Percentiles rank a stretch among this genome's conserved stretches.
phyloP scores from a whole-genome alignment of 2,329 filamentous ascomycete genomes.

The Colletotrichum cuscutae region DNA sequence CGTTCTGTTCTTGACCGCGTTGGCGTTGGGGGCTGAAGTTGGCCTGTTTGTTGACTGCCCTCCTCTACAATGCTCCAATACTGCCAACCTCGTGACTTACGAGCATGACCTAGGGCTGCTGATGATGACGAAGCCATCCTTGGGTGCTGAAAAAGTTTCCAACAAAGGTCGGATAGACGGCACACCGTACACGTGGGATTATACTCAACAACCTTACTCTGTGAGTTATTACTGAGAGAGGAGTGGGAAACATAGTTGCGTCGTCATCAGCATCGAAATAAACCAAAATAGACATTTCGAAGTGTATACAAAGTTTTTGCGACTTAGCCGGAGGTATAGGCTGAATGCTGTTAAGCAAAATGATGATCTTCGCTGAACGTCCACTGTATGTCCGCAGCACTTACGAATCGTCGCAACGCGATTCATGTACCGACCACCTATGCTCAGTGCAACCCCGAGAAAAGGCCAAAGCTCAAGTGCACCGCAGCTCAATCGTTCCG shows the following conservation, averaged over 20 bases:
- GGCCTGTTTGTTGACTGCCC: background rate
- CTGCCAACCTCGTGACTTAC: background rate
- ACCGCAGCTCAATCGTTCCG: background rate
- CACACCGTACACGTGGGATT: background rate
- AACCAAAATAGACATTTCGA: background rate
- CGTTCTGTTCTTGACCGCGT: background rate
- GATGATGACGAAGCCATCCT: constrained; percentile 1
- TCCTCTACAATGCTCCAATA: background rate
- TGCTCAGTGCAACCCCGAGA: background rate
- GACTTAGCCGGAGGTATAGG: background rate
- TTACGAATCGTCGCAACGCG: background rate
- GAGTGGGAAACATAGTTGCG: background rate
- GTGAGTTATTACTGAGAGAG: background rate
- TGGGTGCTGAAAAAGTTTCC: background rate
- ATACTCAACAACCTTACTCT: background rate
- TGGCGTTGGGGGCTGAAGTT: background rate
- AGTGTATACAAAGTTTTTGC: no score
- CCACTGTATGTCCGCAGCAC: background rate
- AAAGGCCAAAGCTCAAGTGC: background rate
- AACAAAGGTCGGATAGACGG: background rate
- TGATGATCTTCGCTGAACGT: constrained; percentile 2
- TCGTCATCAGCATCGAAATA: constrained; percentile 4
- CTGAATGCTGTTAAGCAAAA: background rate
- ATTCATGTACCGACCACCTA: background rate
- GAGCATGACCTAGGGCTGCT: background rate